Percentiles rank a stretch among this genome's conserved stretches.
Evolutionary conservation across 192 early-diverging fungal genomes (phyloP).

Genomic region (Backusella liffmaniae): DNA sequence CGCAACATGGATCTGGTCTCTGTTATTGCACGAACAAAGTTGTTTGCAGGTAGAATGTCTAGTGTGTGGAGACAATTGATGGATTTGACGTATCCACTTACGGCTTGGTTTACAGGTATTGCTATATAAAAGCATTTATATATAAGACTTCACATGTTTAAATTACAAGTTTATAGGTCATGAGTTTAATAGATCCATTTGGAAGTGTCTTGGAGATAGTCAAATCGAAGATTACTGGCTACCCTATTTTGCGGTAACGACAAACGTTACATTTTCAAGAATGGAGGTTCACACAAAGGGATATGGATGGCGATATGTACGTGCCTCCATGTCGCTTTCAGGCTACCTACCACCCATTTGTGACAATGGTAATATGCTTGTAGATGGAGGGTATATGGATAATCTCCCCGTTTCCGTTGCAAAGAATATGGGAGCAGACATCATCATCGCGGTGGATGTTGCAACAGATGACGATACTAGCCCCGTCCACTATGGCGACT

Average conservation of each 20-base stretch:
- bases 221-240: conserved; percentile 98
- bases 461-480: conserved; percentile 89
- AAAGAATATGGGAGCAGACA: conserved; percentile 76
- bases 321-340: conserved; percentile 96
- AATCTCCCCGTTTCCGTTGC: conserved; percentile 86
- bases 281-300: conserved; percentile 90
- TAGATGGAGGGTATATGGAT: conserved; percentile 98
- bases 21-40: conserved; percentile 82
- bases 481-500: conserved; percentile 88
- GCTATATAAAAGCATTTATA: background rate
- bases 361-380: conserved; percentile 92
- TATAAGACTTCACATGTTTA: background rate
- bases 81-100: conserved; percentile 93
- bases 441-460: conserved; percentile 94
- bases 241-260: conserved; percentile 90
- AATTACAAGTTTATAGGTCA: conserved; percentile 49
- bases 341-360: conserved; percentile 94
- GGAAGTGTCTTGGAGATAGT: conserved; percentile 92
- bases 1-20: conserved; percentile 83
- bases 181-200: conserved; percentile 94
- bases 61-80: conserved; percentile 84
- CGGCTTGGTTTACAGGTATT: conserved; percentile 83
- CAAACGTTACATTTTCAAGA: conserved; percentile 94
- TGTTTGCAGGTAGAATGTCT: conserved; percentile 76
- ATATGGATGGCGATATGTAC: conserved; percentile 94